phyloP scores from a whole-genome alignment of 2,329 filamentous ascomycete species.

The Thelonectria olida region DNA sequence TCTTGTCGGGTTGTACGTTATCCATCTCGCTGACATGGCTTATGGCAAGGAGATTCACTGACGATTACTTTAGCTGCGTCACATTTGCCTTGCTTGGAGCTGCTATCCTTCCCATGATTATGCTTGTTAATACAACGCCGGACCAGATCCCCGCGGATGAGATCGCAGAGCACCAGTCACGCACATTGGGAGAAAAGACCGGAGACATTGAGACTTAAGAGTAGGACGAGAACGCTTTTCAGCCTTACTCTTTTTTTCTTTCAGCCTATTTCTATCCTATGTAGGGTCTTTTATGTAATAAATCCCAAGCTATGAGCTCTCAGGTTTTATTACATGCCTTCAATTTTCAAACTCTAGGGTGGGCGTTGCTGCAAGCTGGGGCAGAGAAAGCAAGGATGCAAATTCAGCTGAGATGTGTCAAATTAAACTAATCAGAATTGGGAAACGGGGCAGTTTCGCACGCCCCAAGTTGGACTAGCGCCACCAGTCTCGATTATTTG shows the following conservation, averaged over 20 bases:
- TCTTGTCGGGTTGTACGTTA: constrained; percentile 50
- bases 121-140: constrained; percentile 50
- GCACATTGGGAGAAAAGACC: constrained; percentile 26
- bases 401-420: constrained; percentile 1
- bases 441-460: neutral
- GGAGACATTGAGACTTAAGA: neutral
- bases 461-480: constrained; percentile 24
- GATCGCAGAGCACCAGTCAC: constrained; percentile 45
- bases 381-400: neutral
- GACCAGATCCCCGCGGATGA: constrained; percentile 51
- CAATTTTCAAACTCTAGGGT: neutral
- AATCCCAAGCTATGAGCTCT: neutral
- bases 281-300: too few species aligned
- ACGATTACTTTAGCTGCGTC: constrained; percentile 43
- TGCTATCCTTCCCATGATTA: constrained; percentile 47
- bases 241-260: too few species aligned
- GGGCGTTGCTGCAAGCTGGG: neutral
- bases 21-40: neutral
- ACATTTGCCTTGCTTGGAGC: constrained; percentile 49
- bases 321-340: neutral
- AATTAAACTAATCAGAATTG: neutral
- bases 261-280: too few species aligned
- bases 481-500: neutral
- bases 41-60: neutral
- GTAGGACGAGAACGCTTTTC: too few species aligned